phyloP scores from a whole-genome alignment of 495 filamentous ascomycete species.

The Penicillium samsonianum region DNA sequence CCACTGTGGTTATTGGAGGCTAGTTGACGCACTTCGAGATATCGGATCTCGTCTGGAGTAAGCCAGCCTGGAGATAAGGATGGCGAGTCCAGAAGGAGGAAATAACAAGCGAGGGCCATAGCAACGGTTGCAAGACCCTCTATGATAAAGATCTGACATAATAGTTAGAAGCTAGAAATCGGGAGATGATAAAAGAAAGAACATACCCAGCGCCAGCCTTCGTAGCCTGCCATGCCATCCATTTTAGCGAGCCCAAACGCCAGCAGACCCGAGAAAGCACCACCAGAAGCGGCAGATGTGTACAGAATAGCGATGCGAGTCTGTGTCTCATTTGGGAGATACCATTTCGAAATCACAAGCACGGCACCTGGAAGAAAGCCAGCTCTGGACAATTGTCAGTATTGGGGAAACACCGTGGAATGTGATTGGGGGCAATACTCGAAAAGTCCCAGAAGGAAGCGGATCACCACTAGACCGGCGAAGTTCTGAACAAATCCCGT shows the following conservation, averaged over 20 bases:
- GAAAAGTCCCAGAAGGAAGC: no score
- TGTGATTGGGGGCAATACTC: no score
- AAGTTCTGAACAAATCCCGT: no score
- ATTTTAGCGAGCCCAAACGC: slow-evolving; percentile 66
- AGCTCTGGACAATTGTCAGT: no score
- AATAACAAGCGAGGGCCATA: slow-evolving; percentile 17
- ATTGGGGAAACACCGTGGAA: no score
- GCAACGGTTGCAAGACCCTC: slow-evolving; percentile 57
- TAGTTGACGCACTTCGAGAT: slow-evolving; percentile 18
- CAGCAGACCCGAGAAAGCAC: slow-evolving; percentile 66
- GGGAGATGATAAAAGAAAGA: background rate
- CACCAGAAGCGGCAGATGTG: slow-evolving; percentile 61
- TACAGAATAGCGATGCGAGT: slow-evolving; percentile 70
- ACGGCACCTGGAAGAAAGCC: no score
- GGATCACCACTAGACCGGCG: no score
- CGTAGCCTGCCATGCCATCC: slow-evolving; percentile 58
- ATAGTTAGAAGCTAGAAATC: background rate
- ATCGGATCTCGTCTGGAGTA: slow-evolving; percentile 21
- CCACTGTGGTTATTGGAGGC: slow-evolving; percentile 5
- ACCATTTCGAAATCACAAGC: slow-evolving; percentile 59
- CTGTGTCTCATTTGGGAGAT: slow-evolving; percentile 61
- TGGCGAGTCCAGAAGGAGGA: slow-evolving; percentile 24
- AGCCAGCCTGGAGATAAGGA: slow-evolving; percentile 23
- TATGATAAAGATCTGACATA: slow-evolving; percentile 61
- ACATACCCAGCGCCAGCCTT: slow-evolving; percentile 63